Conservation (phyloP, 2,329 filamentous ascomycete species). For the Myotisia sp. region DNA sequence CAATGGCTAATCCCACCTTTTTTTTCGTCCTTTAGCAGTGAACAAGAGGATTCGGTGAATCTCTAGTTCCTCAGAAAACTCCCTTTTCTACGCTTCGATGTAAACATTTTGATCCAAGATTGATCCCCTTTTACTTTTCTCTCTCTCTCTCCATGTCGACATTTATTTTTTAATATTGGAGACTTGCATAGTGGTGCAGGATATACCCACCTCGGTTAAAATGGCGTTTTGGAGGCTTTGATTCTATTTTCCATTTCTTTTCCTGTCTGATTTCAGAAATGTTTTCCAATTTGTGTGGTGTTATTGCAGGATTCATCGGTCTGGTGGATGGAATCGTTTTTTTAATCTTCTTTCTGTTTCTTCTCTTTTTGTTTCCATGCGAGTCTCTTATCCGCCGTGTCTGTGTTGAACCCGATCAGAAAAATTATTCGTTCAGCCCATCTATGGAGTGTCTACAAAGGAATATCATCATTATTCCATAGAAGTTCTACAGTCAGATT, state of each 20-base stretch:
- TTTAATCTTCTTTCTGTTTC: constrained; percentile 3
- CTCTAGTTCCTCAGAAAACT: too few species aligned
- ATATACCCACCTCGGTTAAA: constrained; percentile 32
- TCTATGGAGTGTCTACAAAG: too few species aligned
- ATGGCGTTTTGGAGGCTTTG: constrained; percentile 9
- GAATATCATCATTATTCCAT: too few species aligned
- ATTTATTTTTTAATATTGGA: constrained; percentile 12
- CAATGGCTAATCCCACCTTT: constrained; percentile 9
- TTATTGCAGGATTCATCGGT: constrained; percentile 2
- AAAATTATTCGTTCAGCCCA: too few species aligned
- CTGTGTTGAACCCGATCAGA: too few species aligned
- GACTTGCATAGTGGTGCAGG: constrained; percentile 34
- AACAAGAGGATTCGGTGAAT: too few species aligned
- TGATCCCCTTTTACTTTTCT: neutral
- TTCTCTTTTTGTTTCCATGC: neutral
- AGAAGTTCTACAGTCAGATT: too few species aligned
- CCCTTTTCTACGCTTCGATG: constrained; percentile 8
- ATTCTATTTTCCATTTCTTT: neutral
- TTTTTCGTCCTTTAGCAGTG: too few species aligned
- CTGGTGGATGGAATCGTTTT: constrained; percentile 4
- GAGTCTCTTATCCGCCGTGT: too few species aligned
- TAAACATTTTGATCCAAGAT: constrained; percentile 15
- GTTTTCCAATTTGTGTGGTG: too few species aligned
- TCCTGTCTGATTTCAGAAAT: too few species aligned
- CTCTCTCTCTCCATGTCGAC: constrained; percentile 10